Evolutionary conservation across 768 basidiomycete species (phyloP).

Genomic region (Termitomyces sp.): DNA sequence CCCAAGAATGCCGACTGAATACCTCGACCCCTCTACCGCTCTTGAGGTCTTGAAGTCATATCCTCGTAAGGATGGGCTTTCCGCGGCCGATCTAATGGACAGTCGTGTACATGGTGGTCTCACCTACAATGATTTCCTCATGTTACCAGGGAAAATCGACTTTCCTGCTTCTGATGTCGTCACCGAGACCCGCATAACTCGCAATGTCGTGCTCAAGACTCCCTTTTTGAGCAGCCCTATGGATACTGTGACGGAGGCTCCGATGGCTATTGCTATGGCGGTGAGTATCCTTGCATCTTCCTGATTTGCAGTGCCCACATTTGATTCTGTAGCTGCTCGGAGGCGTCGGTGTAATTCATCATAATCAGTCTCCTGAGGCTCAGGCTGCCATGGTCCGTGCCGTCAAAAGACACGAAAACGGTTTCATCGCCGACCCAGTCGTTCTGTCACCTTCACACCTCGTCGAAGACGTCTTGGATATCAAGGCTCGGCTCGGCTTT

Average conservation of each 20-base stretch:
- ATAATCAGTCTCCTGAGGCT: conserved; percentile 78
- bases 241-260: conserved; percentile 97
- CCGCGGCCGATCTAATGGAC: conserved; percentile 83
- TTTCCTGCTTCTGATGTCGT: conserved; percentile 79
- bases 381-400: conserved; percentile 98
- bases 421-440: conserved; percentile 94
- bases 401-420: conserved; percentile 98
- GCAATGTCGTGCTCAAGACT: conserved; percentile 87
- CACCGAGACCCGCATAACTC: conserved; percentile 83
- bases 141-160: conserved; percentile 93
- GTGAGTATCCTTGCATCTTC: conserved; percentile 39
- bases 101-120: conserved; percentile 82
- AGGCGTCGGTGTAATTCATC: conserved; percentile 97
- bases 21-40: conserved; percentile 69
- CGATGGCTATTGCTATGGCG: conserved; percentile 92
- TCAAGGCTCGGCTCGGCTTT: conserved; percentile 90
- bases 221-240: conserved; percentile 98
- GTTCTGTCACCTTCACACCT: conserved; percentile 73
- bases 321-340: conserved; percentile 64
- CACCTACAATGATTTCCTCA: conserved; percentile 95
- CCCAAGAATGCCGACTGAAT: conserved; percentile 18
- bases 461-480: conserved; percentile 88
- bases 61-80: conserved; percentile 71
- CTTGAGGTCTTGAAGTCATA: conserved; percentile 74
- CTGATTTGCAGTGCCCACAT: conserved; percentile 11